phyloP scores from a whole-genome alignment of 805 yeast genomes.

The Scheffersomyces stipitis region DNA sequence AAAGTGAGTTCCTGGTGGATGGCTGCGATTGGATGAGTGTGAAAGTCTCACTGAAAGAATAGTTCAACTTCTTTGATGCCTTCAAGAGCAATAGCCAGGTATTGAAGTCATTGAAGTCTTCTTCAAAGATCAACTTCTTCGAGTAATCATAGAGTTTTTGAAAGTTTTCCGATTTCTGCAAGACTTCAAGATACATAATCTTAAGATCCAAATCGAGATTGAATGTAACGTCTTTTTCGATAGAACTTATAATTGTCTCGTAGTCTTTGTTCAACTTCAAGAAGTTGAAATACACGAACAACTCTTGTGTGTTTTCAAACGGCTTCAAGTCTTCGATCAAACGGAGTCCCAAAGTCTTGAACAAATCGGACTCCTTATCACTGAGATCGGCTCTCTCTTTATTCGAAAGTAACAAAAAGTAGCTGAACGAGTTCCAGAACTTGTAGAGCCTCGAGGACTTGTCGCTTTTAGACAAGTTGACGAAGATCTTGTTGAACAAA shows the following conservation, averaged over 20 bases:
- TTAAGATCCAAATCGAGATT: conserved; percentile 63
- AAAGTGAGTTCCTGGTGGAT: conserved; percentile 53
- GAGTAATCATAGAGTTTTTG: conserved; percentile 41
- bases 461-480: conserved; percentile 35
- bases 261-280: conserved; percentile 36
- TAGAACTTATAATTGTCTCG: conserved; percentile 26
- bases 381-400: conserved; percentile 23
- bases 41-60: conserved; percentile 28
- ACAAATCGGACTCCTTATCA: conserved; percentile 49
- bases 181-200: conserved; percentile 49
- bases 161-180: conserved; percentile 45
- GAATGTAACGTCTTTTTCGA: conserved; percentile 27
- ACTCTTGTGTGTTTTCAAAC: conserved; percentile 59
- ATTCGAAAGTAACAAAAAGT: conserved; percentile 40
- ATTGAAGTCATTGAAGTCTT: conserved; percentile 69
- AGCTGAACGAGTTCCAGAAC: conserved; percentile 57
- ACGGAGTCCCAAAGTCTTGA: conserved; percentile 61
- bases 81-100: conserved; percentile 63
- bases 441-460: conserved; percentile 31
- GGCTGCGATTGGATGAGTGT: conserved; percentile 28
- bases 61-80: conserved; percentile 39
- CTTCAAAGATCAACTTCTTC: conserved; percentile 40
- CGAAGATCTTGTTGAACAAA: conserved; percentile 53
- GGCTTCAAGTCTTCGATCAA: conserved; percentile 56
- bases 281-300: conserved; percentile 56